Base-by-base conservation (phyloP, 441 rosid genomes). In the Jatropha multifida region DNA sequence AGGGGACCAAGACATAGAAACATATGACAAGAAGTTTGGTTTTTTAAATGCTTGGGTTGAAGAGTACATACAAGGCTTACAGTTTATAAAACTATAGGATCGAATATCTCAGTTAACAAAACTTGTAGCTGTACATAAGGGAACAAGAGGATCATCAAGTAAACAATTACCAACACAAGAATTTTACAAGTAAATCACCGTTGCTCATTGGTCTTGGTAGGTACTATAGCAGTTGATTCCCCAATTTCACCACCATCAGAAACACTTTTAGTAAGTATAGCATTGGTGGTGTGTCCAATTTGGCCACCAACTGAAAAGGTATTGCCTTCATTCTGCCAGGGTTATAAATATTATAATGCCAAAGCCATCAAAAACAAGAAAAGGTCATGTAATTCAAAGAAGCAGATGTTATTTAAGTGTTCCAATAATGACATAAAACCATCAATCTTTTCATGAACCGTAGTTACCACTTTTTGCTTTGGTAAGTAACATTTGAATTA, bases 311-410 rank as follows among this genome's bases (percentile, higher is more conserved):
- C 74, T 9, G 74, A 37, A 71, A 65, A 40, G 41, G 14, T 15
- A 54, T 4, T 40, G 54, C 60, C 76, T 70, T 77, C 81, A 37
- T 77, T 80, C 86, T 80, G 80, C 52, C 56, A 74, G 38, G 63
- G 14, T n/a, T 4, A 2, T 14, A 60, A 4, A 18, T 14, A 44
- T 15, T 69, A 44, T n/a, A 60, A 72, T 42, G 55, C 37, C 23
- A 11, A 73, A 32, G 17, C 56, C 3, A 58, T 23, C 41, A 3
- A 17, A 40, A 12, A 13, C 26, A 15, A 55, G 17, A 55, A 56
- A 41, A 38, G 5, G 15, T 3, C 26, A 23, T 1, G 23, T 2
- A 23, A 71, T 23, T 42, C 18, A 44, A 58, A 13, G 13, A n/a
- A 20, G 38, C 32, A 52, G 4, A 64, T 4, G 40, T 3, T 32